phyloP scores from a whole-genome alignment of 176 grass and related monocot species.

The Cenchrus fungigraminus region DNA sequence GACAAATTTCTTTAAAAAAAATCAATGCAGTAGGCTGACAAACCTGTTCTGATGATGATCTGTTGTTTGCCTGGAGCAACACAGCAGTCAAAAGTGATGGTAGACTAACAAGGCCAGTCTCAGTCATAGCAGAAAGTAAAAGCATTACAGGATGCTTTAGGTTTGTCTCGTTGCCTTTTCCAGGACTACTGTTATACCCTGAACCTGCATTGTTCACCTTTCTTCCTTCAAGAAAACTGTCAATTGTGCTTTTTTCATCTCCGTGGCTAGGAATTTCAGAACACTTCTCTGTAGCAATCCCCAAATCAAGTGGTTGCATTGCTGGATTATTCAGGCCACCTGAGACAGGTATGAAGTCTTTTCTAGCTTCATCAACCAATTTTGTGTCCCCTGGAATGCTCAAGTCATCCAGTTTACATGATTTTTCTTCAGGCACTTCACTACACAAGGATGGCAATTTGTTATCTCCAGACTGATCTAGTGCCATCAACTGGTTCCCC shows the following conservation, averaged over 20 bases:
- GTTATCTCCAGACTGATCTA: slow-evolving; percentile 50
- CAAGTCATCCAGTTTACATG: slow-evolving; percentile 20
- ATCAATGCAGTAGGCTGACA: slow-evolving; percentile 33
- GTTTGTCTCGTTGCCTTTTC: slow-evolving; percentile 59
- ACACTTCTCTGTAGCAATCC: slow-evolving; percentile 30
- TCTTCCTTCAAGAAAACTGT: slow-evolving; percentile 56
- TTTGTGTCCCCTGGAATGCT: slow-evolving; percentile 13
- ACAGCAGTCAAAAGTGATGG: slow-evolving; percentile 95
- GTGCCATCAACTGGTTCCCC: slow-evolving; percentile 42
- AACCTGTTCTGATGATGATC: slow-evolving; percentile 93
- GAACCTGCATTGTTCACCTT: slow-evolving; percentile 43
- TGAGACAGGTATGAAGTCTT: slow-evolving; percentile 45
- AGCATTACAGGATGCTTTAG: slow-evolving; percentile 77
- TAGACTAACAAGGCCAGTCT: slow-evolving; percentile 93
- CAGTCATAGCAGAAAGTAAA: slow-evolving; percentile 92
- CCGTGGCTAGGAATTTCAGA: slow-evolving; percentile 43
- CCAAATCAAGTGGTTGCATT: slow-evolving; percentile 37
- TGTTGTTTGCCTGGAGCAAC: slow-evolving; percentile 96
- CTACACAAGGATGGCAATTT: slow-evolving; percentile 31
- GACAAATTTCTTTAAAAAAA: slow-evolving; percentile 28
- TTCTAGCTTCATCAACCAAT: slow-evolving; percentile 50
- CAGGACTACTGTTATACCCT: slow-evolving; percentile 31
- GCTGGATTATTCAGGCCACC: slow-evolving; percentile 28
- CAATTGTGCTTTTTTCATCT: slow-evolving; percentile 53
- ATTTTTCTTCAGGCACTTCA: slow-evolving; percentile 52